A percentile compares a stretch with the other conserved stretches of the same genome.
These are phyloP conservation scores for Camptophora hylomeconis DNA, from an alignment of 2,329 filamentous ascomycete species.

Conservation along the genomic window DNA sequence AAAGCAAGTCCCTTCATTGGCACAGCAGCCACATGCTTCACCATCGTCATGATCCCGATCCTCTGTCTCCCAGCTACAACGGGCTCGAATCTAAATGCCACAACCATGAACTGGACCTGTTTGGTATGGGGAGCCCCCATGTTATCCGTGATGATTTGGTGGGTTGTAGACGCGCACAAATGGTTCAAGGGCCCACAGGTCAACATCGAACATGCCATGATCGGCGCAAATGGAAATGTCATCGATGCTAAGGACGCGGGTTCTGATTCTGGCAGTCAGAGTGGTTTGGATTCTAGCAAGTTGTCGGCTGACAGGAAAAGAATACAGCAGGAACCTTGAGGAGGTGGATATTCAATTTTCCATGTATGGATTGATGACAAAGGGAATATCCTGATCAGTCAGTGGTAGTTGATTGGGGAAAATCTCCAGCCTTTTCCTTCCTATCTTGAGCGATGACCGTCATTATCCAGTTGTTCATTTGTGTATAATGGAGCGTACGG, in stretches of 20 bases:
- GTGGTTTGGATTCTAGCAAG: too few relatives aligned
- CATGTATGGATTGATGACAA: too few relatives aligned
- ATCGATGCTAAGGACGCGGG: slow-evolving; percentile 21
- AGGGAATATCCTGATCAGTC: too few relatives aligned
- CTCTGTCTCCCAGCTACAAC: slow-evolving; percentile 50
- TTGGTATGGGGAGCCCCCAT: slow-evolving; percentile 23
- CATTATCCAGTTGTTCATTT: too few relatives aligned
- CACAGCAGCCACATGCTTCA: slow-evolving; percentile 43
- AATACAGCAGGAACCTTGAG: too few relatives aligned
- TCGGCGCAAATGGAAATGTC: slow-evolving; percentile 26
- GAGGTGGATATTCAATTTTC: too few relatives aligned
- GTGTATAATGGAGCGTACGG: too few relatives aligned
- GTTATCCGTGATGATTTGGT: slow-evolving; percentile 20
- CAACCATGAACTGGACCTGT: slow-evolving; percentile 32
- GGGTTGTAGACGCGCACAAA: slow-evolving; percentile 20
- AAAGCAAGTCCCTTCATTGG: slow-evolving; percentile 46
- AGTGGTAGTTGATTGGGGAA: too few relatives aligned
- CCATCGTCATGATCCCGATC: slow-evolving; percentile 54
- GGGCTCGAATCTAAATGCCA: slow-evolving; percentile 47
- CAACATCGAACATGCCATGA: slow-evolving; percentile 27
- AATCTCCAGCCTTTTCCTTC: too few relatives aligned
- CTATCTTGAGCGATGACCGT: too few relatives aligned
- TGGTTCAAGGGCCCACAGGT: slow-evolving; percentile 24
- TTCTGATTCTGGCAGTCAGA: slow-evolving; percentile 64
- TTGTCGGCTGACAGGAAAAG: too few relatives aligned